These are phyloP conservation scores for Neofusicoccum parvum DNA, from an alignment of 2,329 filamentous ascomycete species.

Conservation along the genomic window DNA sequence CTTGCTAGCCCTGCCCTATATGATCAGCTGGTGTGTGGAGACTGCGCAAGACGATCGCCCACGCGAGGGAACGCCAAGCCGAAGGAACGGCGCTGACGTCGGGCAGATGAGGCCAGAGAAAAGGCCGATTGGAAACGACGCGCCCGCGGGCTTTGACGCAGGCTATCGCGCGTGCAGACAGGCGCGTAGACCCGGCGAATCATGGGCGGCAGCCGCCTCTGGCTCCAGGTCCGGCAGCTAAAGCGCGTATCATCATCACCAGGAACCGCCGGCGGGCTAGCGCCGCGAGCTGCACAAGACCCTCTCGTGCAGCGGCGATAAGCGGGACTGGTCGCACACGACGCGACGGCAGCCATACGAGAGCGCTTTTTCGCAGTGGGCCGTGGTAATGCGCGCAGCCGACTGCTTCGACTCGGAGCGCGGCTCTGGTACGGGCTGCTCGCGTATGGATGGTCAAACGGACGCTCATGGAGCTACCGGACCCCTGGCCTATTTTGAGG, in stretches of 20 bases:
- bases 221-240: background rate
- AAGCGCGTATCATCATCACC: slow-evolving; percentile 17
- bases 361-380: background rate
- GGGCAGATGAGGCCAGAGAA: background rate
- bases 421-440: background rate
- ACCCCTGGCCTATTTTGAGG: slow-evolving; percentile 17
- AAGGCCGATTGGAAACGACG: slow-evolving; percentile 10
- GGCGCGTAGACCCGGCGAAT: slow-evolving; percentile 9
- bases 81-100: slow-evolving; percentile 6
- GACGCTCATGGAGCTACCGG: background rate
- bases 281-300: background rate
- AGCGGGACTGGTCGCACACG: slow-evolving; percentile 3
- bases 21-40: slow-evolving; percentile 11
- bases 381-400: background rate
- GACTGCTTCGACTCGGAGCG: background rate
- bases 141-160: background rate
- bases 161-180: slow-evolving; percentile 7
- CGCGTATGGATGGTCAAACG: slow-evolving; percentile 14
- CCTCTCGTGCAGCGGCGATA: slow-evolving; percentile 16
- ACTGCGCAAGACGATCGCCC: background rate
- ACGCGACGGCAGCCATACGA: slow-evolving; percentile 6
- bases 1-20: background rate
- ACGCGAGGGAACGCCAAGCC: background rate
- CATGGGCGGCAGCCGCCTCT: background rate
- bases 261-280: slow-evolving; percentile 12